phyloP scores from a whole-genome alignment of 75 land plant genomes.

The Adiantum capillusveneris region DNA sequence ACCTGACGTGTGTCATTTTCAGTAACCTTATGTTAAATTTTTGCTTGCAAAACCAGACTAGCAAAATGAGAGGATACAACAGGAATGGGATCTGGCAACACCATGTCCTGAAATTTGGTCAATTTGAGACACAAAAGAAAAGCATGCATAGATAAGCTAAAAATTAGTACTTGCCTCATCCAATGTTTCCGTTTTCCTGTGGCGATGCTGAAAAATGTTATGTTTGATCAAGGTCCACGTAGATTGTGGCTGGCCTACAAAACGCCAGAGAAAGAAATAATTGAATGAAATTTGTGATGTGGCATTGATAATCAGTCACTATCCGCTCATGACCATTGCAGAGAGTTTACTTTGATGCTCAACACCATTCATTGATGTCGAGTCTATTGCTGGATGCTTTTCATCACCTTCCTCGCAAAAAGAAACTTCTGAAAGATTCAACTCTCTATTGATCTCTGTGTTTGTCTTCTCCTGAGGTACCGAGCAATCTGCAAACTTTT shows the following conservation, averaged over 20 bases:
- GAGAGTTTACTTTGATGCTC: constrained; percentile 19
- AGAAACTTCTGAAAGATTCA: constrained; percentile 65
- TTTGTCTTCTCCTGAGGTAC: constrained; percentile 85
- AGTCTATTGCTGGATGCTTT: constrained; percentile 13
- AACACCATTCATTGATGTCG: constrained; percentile 10
- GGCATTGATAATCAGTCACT: too few species aligned
- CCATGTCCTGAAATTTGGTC: too few species aligned
- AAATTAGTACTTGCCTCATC: constrained; percentile 62
- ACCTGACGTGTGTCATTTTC: too few species aligned
- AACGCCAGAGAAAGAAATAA: background rate
- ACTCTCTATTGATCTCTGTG: constrained; percentile 75
- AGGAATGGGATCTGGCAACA: too few species aligned
- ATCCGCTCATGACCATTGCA: too few species aligned
- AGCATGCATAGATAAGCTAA: too few species aligned
- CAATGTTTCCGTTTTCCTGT: constrained; percentile 49
- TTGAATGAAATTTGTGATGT: background rate
- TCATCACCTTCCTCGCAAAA: constrained; percentile 45
- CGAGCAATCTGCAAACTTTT: constrained; percentile 67
- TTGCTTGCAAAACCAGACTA: too few species aligned
- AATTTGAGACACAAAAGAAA: too few species aligned
- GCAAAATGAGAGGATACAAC: too few species aligned
- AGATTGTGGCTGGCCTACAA: constrained; percentile 15
- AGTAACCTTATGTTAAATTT: too few species aligned
- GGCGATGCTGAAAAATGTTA: constrained; percentile 73
- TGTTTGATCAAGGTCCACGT: constrained; percentile 51